Percentiles rank a stretch among this genome's conserved stretches.
phyloP scores from a whole-genome alignment of 2,329 filamentous ascomycete genomes.

The Fonsecaea pedrosoi region DNA sequence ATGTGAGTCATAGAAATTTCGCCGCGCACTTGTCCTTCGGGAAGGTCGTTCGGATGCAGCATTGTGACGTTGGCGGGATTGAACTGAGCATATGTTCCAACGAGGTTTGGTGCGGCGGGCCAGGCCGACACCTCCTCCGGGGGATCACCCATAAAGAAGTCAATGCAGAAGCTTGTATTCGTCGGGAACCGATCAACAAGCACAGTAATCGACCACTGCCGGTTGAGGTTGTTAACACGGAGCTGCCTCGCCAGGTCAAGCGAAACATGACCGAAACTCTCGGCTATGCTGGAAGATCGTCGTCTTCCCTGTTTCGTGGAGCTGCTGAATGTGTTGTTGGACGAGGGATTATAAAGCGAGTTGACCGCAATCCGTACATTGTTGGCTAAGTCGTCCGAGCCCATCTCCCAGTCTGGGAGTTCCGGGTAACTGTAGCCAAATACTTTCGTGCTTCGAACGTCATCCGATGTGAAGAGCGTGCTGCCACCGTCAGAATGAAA shows the following conservation, averaged over 20 bases:
- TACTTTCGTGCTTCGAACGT: conserved; percentile 62
- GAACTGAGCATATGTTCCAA: conserved; percentile 68
- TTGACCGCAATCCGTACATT: conserved; percentile 64
- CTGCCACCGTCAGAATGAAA: conserved; percentile 64
- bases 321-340: conserved; percentile 20
- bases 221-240: conserved; percentile 43
- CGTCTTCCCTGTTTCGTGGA: conserved; percentile 41
- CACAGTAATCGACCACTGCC: conserved; percentile 73
- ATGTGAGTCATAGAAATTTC: conserved; percentile 39
- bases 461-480: conserved; percentile 72
- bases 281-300: conserved; percentile 42
- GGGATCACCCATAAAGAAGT: conserved; percentile 70
- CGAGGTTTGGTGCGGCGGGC: conserved; percentile 61
- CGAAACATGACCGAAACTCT: conserved; percentile 43
- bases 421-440: conserved; percentile 82
- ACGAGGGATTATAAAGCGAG: conserved; percentile 60
- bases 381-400: conserved; percentile 43
- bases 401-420: conserved; percentile 54
- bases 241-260: conserved; percentile 31
- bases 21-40: conserved; percentile 29
- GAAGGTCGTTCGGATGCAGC: conserved; percentile 29
- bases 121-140: conserved; percentile 57
- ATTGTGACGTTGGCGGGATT: conserved; percentile 32
- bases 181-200: conserved; percentile 61
- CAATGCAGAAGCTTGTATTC: conserved; percentile 67